Conservation (phyloP, 2,329 filamentous ascomycete genomes). For the Cladosporium sp. region DNA sequence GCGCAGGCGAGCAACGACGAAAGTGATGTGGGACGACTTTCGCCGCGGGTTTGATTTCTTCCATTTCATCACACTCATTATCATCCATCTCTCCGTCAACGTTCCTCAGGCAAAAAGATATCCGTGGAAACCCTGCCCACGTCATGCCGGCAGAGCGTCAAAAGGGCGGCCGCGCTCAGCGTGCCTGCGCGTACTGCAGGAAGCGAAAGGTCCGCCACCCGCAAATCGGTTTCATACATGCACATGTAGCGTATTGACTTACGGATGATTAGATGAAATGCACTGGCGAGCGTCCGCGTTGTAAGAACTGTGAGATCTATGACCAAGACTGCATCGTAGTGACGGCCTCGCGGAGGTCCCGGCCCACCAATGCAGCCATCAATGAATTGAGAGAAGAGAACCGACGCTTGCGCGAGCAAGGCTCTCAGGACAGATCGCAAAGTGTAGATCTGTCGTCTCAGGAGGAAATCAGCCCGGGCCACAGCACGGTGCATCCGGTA, state of each 20-base stretch:
- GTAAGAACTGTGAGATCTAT: slow-evolving; percentile 45
- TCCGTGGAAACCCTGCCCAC: not conserved
- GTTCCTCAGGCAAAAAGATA: not conserved
- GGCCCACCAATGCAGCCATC: slow-evolving; percentile 22
- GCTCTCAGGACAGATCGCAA: not conserved
- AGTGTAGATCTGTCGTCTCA: slow-evolving; percentile 9
- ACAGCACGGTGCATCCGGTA: not conserved
- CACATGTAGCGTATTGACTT: not conserved
- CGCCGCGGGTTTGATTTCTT: not conserved
- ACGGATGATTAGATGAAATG: slow-evolving; percentile 43
- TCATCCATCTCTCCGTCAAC: not conserved
- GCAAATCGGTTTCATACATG: not conserved
- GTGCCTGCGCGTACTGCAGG: slow-evolving; percentile 14
- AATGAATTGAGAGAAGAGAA: slow-evolving; percentile 18
- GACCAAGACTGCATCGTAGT: slow-evolving; percentile 42
- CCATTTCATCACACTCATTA: not conserved
- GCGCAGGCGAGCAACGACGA: no score
- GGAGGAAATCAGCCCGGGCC: slow-evolving; percentile 25
- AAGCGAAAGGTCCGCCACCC: slow-evolving; percentile 14
- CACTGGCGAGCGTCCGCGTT: slow-evolving; percentile 42
- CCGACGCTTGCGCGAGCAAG: slow-evolving; percentile 16
- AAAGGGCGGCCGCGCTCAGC: slow-evolving; percentile 13
- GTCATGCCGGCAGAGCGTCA: slow-evolving; percentile 13
- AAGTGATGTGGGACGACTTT: no score
- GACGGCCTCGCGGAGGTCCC: slow-evolving; percentile 29